Percentiles rank a stretch among this genome's conserved stretches.
Evolutionary conservation across 805 yeast species (phyloP).

Genomic region (Teunomyces barrocoloradensis): DNA sequence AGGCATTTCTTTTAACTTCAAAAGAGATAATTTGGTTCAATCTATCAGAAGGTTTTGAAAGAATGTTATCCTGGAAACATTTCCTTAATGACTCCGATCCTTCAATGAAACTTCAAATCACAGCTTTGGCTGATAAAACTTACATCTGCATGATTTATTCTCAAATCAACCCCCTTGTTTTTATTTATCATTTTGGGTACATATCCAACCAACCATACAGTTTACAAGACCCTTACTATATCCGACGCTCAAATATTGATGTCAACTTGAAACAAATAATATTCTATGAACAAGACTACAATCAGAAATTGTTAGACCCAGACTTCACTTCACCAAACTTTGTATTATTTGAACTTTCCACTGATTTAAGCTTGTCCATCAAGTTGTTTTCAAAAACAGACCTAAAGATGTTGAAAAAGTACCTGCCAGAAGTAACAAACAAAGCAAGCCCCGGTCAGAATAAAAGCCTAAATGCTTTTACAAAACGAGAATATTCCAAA

Average conservation of each 20-base stretch:
- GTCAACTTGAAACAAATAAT: slow-evolving; percentile 15
- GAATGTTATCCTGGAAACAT: slow-evolving; percentile 74
- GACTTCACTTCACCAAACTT: not conserved
- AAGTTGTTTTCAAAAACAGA: slow-evolving; percentile 7
- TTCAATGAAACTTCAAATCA: slow-evolving; percentile 42
- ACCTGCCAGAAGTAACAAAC: not conserved
- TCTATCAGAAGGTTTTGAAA: slow-evolving; percentile 31
- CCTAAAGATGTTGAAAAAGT: not conserved
- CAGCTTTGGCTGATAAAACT: slow-evolving; percentile 15
- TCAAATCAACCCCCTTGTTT: slow-evolving; percentile 25
- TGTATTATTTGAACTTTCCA: slow-evolving; percentile 18
- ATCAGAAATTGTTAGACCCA: not conserved
- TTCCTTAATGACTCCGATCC: slow-evolving; percentile 38
- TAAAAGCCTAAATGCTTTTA: too few relatives aligned
- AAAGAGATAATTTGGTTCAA: slow-evolving; percentile 59
- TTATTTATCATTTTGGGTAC: slow-evolving; percentile 34
- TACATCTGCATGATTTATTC: slow-evolving; percentile 30
- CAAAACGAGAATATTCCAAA: not conserved
- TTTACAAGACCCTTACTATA: slow-evolving; percentile 34
- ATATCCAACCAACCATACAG: slow-evolving; percentile 34
- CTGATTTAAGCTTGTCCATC: slow-evolving; percentile 13
- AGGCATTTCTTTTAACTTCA: slow-evolving; percentile 59
- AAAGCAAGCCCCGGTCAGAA: too few relatives aligned
- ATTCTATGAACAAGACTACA: slow-evolving; percentile 5
- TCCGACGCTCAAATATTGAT: slow-evolving; percentile 9